A percentile compares a stretch with the other conserved stretches of the same genome.
phyloP scores from a whole-genome alignment of 441 rosid genomes.

The Aleurites moluccanus region DNA sequence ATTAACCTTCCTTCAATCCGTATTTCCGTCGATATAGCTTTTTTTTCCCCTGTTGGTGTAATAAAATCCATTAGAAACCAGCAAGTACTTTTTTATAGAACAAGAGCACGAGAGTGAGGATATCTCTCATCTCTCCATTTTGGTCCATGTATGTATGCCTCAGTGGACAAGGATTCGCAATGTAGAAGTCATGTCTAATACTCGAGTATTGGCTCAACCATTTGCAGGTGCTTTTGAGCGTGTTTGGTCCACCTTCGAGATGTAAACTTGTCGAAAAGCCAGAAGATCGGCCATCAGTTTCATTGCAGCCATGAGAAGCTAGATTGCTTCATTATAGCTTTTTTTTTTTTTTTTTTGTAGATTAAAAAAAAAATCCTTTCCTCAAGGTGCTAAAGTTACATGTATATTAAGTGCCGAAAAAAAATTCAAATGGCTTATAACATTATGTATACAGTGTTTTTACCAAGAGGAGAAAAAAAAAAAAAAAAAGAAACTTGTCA shows the following conservation, averaged over 20 bases:
- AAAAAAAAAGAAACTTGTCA: neutral
- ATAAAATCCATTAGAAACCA: neutral
- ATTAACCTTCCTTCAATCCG: neutral
- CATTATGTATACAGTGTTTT: conserved; percentile 20
- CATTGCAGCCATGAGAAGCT: conserved; percentile 43
- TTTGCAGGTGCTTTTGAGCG: conserved; percentile 83
- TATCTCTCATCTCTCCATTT: neutral
- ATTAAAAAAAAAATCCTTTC: neutral
- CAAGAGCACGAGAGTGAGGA: too few relatives aligned
- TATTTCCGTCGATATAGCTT: conserved; percentile 1
- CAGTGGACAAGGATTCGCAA: neutral
- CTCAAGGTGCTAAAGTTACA: conserved; percentile 16
- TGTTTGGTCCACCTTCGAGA: conserved; percentile 96
- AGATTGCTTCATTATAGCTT: neutral
- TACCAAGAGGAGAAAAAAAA: neutral
- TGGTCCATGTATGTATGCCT: neutral
- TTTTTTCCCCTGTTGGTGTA: neutral
- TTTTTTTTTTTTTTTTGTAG: neutral
- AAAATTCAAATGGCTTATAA: neutral
- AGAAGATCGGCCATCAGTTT: conserved; percentile 65
- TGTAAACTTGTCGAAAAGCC: conserved; percentile 54
- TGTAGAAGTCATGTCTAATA: neutral
- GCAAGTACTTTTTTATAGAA: too few relatives aligned
- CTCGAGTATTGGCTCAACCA: neutral
- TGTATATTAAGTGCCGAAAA: conserved; percentile 18